Conservation (phyloP, 208 protist genomes). For the Trypanosoma rangeli region DNA sequence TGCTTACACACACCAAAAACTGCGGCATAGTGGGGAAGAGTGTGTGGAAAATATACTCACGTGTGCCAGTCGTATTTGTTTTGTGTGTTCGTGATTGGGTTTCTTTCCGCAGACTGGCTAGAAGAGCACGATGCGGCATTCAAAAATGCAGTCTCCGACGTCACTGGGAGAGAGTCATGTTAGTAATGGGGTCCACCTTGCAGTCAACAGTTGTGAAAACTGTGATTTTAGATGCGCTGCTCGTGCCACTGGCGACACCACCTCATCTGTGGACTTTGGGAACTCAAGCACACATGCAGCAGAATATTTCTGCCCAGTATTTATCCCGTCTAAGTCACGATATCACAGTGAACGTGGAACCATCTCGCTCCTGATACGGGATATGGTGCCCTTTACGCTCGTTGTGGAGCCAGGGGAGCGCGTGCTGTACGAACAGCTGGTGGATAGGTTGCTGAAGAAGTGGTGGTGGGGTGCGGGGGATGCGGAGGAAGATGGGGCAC, state of each 20-base stretch:
- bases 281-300: not conserved
- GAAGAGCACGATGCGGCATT: not conserved
- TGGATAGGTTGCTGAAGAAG: conserved; percentile 62
- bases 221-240: not conserved
- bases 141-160: not conserved
- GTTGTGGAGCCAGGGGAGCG: conserved; percentile 75
- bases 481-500: not conserved
- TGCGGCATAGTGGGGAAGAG: not conserved
- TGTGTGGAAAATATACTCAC: not conserved
- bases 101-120: not conserved
- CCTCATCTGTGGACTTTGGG: not conserved
- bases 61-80: not conserved
- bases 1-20: not conserved
- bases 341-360: conserved; percentile 58
- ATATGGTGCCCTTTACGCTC: conserved; percentile 75
- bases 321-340: conserved; percentile 79
- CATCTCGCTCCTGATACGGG: conserved; percentile 53
- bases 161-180: not conserved
- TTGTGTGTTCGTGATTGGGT: not conserved
- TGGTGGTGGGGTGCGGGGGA: conserved; percentile 31
- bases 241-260: not conserved
- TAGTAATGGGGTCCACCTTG: not conserved
- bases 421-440: conserved; percentile 44
- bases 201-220: not conserved
- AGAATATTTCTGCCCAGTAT: conserved; percentile 62